Percentiles rank a stretch among this genome's conserved stretches.
phyloP scores from a whole-genome alignment of 495 filamentous ascomycete species.

The Bathelium albidoporum region DNA sequence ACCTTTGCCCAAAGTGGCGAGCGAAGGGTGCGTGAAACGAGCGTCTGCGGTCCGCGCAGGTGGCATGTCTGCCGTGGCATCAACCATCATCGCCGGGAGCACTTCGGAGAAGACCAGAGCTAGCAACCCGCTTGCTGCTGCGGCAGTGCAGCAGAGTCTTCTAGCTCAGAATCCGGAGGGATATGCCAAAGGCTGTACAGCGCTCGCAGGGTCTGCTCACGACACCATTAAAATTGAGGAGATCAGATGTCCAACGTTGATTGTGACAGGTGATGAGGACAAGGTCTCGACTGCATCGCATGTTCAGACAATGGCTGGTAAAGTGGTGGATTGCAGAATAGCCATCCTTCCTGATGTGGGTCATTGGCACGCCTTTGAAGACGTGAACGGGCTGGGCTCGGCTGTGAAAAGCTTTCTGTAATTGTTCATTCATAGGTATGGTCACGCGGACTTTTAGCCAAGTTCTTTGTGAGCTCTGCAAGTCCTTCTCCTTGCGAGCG shows the following conservation, averaged over 20 bases:
- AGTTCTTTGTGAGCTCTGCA: not conserved
- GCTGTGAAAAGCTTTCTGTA: conserved; percentile 23
- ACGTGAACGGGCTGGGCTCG: conserved; percentile 24
- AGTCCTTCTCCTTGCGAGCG: not conserved
- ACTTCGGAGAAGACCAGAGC: conserved; percentile 36
- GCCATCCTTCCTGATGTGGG: conserved; percentile 31
- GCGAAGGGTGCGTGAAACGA: conserved; percentile 33
- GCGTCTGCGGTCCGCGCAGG: conserved; percentile 35
- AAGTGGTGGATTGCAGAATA: conserved; percentile 19
- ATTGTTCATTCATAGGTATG: not conserved
- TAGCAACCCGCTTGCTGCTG: conserved; percentile 30
- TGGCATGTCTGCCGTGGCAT: conserved; percentile 37
- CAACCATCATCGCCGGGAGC: conserved; percentile 32
- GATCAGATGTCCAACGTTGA: conserved; percentile 21
- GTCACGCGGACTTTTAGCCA: not conserved
- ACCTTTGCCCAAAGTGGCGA: conserved; percentile 36
- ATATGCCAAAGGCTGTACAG: conserved; percentile 45
- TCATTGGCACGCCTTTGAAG: conserved; percentile 39
- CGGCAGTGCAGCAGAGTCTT: conserved; percentile 35
- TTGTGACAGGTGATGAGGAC: conserved; percentile 39
- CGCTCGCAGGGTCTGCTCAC: conserved; percentile 34
- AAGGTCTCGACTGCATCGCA: conserved; percentile 27
- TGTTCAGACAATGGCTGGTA: conserved; percentile 18
- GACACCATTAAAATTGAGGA: conserved; percentile 22
- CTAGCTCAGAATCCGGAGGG: conserved; percentile 41